Conservation (phyloP, 2,329 filamentous ascomycete genomes). For the Trichoderma atrobrunneum region DNA sequence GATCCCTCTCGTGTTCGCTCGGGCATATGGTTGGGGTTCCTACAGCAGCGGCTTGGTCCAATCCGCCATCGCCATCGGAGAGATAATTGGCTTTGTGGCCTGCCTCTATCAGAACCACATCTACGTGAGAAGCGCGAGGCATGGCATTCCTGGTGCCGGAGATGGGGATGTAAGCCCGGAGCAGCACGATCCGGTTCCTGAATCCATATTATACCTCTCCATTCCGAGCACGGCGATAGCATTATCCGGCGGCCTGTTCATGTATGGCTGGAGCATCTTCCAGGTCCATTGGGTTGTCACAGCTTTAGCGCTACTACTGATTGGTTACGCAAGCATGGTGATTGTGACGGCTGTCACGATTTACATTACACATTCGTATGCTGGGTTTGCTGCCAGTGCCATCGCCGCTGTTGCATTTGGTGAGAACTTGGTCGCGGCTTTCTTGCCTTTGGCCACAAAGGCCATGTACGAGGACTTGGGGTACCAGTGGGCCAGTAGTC, state of each 20-base stretch:
- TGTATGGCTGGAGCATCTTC: slow-evolving; percentile 1
- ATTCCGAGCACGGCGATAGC: background rate
- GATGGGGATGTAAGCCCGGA: background rate
- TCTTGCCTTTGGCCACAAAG: background rate
- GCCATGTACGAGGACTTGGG: background rate
- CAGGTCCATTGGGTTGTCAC: background rate
- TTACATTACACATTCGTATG: background rate
- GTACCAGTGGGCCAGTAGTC: background rate
- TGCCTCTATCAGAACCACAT: background rate
- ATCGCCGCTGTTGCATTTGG: background rate
- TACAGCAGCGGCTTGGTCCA: background rate
- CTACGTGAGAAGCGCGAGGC: background rate
- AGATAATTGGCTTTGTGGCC: background rate
- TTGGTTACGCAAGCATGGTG: background rate
- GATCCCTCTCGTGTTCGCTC: background rate
- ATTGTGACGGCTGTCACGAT: background rate
- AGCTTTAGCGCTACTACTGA: background rate
- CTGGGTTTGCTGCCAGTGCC: background rate
- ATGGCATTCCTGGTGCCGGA: background rate
- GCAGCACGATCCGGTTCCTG: background rate
- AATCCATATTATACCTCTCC: background rate
- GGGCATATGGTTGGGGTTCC: background rate
- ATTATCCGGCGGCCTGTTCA: background rate
- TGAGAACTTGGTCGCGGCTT: background rate
- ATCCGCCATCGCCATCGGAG: background rate